Conservation (phyloP, 768 basidiomycete genomes). For the Phlegmacium glaucopus region DNA sequence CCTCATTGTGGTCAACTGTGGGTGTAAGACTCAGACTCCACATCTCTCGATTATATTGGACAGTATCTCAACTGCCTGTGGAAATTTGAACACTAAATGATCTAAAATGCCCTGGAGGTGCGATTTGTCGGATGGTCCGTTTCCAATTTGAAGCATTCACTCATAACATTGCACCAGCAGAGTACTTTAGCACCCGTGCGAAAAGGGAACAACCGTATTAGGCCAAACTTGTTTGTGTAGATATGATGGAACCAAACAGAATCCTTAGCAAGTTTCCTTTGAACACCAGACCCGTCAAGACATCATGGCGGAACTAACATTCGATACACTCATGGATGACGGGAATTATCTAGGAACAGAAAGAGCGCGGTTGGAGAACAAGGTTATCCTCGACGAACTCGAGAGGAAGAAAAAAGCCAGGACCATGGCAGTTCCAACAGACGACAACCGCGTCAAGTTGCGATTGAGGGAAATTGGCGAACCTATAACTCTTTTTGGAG, state of each 20-base stretch:
- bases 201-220: no score
- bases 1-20: no score
- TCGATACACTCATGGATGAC: constrained; percentile 76
- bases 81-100: no score
- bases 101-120: no score
- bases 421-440: constrained; percentile 92
- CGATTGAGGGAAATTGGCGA: constrained; percentile 91
- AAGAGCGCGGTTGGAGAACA: constrained; percentile 75
- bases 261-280: neutral
- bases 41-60: no score
- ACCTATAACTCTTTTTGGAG: constrained; percentile 96
- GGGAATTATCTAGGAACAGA: constrained; percentile 73
- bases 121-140: no score
- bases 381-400: constrained; percentile 90
- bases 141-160: no score
- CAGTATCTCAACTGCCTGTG: no score
- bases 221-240: neutral
- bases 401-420: constrained; percentile 96
- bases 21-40: no score
- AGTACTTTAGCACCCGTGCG: no score
- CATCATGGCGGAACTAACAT: constrained; percentile 71
- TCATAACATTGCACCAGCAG: no score
- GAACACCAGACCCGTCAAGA: neutral
- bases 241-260: neutral
- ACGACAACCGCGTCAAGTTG: constrained; percentile 89